A percentile compares a stretch with the other conserved stretches of the same genome.
Conservation (phyloP, 2,329 filamentous ascomycete species). For the Teratosphaeriaceae sp. region DNA sequence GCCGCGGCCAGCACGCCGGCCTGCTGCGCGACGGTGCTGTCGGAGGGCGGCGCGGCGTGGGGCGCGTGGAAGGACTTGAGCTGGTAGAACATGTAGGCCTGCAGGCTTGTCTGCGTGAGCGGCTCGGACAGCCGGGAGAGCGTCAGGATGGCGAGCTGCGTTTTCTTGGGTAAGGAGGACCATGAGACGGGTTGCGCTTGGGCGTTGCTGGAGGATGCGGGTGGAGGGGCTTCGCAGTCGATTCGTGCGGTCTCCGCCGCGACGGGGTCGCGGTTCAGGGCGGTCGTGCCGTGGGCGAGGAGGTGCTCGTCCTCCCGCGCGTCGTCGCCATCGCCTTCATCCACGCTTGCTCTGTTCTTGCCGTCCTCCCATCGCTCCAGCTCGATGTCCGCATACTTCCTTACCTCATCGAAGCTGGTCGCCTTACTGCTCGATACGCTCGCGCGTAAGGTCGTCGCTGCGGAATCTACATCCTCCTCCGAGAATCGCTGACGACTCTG, state of each 20-base stretch:
- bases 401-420: constrained; percentile 14
- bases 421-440: constrained; percentile 10
- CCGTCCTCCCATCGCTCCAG: constrained; percentile 12
- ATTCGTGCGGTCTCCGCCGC: constrained; percentile 6
- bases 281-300: constrained; percentile 12
- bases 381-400: constrained; percentile 16
- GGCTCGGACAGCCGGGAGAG: constrained; percentile 76
- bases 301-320: constrained; percentile 10
- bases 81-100: constrained; percentile 83
- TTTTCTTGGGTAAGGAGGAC: constrained; percentile 67
- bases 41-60: constrained; percentile 40
- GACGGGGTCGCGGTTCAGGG: constrained; percentile 1
- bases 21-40: constrained; percentile 64
- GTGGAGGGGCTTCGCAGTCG: constrained; percentile 14
- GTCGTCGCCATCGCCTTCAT: constrained; percentile 4
- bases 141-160: constrained; percentile 70
- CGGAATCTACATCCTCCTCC: constrained; percentile 19
- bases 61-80: constrained; percentile 60
- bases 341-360: neutral
- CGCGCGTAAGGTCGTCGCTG: constrained; percentile 20
- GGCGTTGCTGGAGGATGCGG: constrained; percentile 7
- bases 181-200: constrained; percentile 52
- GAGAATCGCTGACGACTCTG: no score
- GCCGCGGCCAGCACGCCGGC: constrained; percentile 70
- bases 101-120: constrained; percentile 68